Conservation (phyloP, 768 basidiomycete species). For the Epithele typhae region DNA sequence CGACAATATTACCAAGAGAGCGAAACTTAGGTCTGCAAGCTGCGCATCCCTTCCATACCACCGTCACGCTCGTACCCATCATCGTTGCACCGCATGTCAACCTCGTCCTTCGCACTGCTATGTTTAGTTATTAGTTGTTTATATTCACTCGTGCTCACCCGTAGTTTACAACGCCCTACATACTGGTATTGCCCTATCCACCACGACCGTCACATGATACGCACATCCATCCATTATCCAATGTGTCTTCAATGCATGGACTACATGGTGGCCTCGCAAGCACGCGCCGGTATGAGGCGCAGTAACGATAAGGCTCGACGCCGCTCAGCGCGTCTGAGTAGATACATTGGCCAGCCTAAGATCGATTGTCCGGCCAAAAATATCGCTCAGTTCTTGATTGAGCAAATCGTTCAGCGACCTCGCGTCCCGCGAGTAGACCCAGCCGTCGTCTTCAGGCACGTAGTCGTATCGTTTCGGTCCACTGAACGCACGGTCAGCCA, state of each 20-base stretch:
- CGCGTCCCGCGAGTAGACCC: slow-evolving; percentile 76
- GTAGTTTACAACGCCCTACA: too few species aligned
- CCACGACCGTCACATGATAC: too few species aligned
- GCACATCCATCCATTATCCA: too few species aligned
- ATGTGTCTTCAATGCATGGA: background rate
- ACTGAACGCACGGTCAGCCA: slow-evolving; percentile 34
- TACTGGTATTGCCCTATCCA: too few species aligned
- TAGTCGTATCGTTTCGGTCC: slow-evolving; percentile 94
- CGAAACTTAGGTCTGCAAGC: too few species aligned
- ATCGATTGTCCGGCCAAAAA: slow-evolving; percentile 33
- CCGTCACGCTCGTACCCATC: too few species aligned
- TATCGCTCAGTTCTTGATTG: slow-evolving; percentile 58
- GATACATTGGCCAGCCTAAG: slow-evolving; percentile 29
- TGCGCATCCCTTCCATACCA: too few species aligned
- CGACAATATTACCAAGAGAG: slow-evolving; percentile 1
- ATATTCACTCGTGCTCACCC: too few species aligned
- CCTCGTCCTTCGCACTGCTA: too few species aligned
- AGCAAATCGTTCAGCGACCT: slow-evolving; percentile 56
- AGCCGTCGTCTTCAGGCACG: slow-evolving; percentile 45
- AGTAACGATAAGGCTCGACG: background rate
- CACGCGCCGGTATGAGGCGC: too few species aligned
- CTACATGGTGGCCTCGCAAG: background rate
- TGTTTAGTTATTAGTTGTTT: too few species aligned
- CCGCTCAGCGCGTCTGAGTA: slow-evolving; percentile 15
- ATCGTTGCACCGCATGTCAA: too few species aligned